Evolutionary conservation across 257 asterid species (phyloP).

Genomic region (Plantago major): DNA sequence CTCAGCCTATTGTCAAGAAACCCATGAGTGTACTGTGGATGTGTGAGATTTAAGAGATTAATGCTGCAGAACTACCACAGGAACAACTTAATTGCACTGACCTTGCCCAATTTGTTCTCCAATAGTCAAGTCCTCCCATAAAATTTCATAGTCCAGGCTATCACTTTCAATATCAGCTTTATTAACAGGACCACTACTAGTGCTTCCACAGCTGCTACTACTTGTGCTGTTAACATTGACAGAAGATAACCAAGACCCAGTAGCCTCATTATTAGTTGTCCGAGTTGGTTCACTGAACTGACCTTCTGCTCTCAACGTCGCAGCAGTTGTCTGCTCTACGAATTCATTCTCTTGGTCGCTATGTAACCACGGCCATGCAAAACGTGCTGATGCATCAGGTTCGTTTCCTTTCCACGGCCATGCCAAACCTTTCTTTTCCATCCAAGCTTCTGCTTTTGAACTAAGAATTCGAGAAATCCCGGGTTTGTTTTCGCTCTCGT

Average conservation of each 20-base stretch:
- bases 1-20: conserved; percentile 12
- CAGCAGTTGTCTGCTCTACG: conserved; percentile 36
- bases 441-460: conserved; percentile 89
- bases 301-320: conserved; percentile 40
- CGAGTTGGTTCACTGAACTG: conserved; percentile 42
- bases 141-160: conserved; percentile 73
- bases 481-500: conserved; percentile 65
- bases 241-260: conserved; percentile 84
- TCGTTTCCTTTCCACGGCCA: conserved; percentile 92
- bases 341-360: conserved; percentile 57
- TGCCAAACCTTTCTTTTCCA: conserved; percentile 48
- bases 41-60: conserved; percentile 3
- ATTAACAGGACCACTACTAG: conserved; percentile 65
- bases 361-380: conserved; percentile 71
- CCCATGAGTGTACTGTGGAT: conserved; percentile 11
- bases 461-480: conserved; percentile 64
- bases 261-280: conserved; percentile 54
- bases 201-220: conserved; percentile 85
- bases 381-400: conserved; percentile 54
- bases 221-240: conserved; percentile 75
- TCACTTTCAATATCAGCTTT: conserved; percentile 68
- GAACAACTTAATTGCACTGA: conserved; percentile 25
- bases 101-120: conserved; percentile 98
- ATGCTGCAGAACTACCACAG: conserved; percentile 3
- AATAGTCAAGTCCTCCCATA: conserved; percentile 92